phyloP scores from a whole-genome alignment of 139 green algal genomes.

The Pycnococcus provasolii region DNA sequence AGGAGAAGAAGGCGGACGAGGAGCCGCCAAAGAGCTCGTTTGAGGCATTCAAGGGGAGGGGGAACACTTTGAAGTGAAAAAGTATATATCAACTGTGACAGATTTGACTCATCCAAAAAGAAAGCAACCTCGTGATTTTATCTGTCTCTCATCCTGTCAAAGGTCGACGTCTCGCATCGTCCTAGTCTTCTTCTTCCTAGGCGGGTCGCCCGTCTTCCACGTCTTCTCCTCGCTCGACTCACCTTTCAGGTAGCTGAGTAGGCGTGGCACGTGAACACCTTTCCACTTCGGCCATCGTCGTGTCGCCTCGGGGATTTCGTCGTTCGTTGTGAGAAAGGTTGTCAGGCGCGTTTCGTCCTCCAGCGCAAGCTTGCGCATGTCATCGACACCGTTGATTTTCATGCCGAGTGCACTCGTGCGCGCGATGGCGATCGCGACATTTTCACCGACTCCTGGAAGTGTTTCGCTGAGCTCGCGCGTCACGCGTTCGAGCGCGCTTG shows the following conservation, averaged over 20 bases:
- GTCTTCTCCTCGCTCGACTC: neutral
- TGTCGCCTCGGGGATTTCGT: slow-evolving; percentile 31
- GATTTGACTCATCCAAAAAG: no score
- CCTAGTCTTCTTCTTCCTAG: no score
- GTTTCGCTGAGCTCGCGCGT: no score
- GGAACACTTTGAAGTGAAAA: slow-evolving; percentile 13
- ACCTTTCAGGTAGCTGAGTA: slow-evolving; percentile 14
- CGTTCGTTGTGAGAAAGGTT: neutral
- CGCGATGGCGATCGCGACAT: neutral
- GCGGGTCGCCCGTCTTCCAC: no score
- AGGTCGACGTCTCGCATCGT: no score
- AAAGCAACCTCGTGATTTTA: no score
- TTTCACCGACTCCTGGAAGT: slow-evolving; percentile 22
- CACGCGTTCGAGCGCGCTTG: no score
- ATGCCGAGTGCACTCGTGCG: neutral
- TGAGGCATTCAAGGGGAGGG: slow-evolving; percentile 49
- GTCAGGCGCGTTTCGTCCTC: no score
- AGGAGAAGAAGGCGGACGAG: slow-evolving; percentile 36
- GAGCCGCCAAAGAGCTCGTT: slow-evolving; percentile 29
- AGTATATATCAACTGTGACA: neutral
- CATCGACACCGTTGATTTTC: no score
- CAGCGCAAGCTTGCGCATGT: no score
- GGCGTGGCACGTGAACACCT: slow-evolving; percentile 23
- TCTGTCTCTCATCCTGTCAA: no score
- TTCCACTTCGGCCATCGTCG: slow-evolving; percentile 38